Percentiles rank a stretch among this genome's conserved stretches.
Evolutionary conservation across 2,329 filamentous ascomycete species (phyloP).

Genomic region (Beauveria bassiana): DNA sequence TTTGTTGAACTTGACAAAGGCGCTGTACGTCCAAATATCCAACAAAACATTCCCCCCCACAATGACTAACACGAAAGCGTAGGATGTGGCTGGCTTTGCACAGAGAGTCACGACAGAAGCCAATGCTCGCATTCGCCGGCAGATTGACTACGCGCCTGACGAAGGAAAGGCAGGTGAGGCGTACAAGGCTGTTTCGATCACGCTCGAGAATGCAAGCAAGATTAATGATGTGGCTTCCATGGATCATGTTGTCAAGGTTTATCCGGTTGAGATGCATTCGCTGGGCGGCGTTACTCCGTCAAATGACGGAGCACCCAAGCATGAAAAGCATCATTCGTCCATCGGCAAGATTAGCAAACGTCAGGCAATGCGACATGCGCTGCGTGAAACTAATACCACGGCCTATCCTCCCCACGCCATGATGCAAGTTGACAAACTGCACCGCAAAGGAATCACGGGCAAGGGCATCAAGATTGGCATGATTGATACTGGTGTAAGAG

Average conservation of each 20-base stretch:
- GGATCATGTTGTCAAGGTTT: conserved; percentile 39
- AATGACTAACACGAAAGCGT: background rate
- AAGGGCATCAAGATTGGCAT: background rate
- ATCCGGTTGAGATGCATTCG: conserved; percentile 32
- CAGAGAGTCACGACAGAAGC: conserved; percentile 19
- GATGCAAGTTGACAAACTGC: background rate
- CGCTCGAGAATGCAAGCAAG: conserved; percentile 33
- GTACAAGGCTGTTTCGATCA: conserved; percentile 48
- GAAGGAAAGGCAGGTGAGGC: conserved; percentile 24
- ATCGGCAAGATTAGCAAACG: background rate
- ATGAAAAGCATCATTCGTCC: conserved; percentile 1
- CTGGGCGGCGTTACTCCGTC: conserved; percentile 36
- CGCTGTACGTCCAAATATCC: conserved; percentile 29
- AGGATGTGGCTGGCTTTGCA: background rate
- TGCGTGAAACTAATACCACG: conserved; percentile 28
- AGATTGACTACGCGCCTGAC: conserved; percentile 31
- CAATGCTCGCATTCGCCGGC: conserved; percentile 37
- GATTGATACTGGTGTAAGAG: background rate
- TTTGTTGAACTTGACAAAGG: conserved; percentile 46
- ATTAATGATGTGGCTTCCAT: conserved; percentile 35
- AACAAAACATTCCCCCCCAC: background rate
- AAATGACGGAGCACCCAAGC: conserved; percentile 34
- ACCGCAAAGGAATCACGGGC: background rate
- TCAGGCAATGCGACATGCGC: conserved; percentile 15
- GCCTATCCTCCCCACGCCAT: background rate